Conservation (phyloP, 2,329 filamentous ascomycete genomes). For the Davidsoniella virescens region DNA sequence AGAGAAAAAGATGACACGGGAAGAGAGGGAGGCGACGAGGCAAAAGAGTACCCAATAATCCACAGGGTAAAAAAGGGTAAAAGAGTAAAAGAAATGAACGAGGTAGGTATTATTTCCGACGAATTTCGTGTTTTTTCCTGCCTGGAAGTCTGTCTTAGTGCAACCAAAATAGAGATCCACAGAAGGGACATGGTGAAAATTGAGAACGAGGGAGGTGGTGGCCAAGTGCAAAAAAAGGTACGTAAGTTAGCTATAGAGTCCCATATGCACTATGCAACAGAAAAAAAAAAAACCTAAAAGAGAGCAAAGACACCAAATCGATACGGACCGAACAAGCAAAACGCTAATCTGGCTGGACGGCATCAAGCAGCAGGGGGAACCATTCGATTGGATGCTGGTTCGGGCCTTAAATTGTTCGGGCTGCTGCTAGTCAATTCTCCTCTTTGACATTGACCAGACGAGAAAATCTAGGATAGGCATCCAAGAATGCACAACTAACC, state of each 20-base stretch:
- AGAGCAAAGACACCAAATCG: background rate
- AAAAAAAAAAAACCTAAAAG: background rate
- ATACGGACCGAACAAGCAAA: background rate
- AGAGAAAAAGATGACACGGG: no score
- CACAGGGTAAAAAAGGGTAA: no score
- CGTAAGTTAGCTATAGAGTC: no score
- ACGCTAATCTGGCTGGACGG: background rate
- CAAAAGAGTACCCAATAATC: no score
- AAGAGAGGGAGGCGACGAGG: no score
- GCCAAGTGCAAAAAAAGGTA: background rate
- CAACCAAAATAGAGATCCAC: background rate
- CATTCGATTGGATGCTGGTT: background rate
- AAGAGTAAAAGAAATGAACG: no score
- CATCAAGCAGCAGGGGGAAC: background rate
- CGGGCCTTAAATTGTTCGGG: no score
- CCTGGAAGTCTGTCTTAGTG: no score
- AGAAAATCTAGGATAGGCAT: constrained; percentile 37
- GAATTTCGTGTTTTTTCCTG: no score
- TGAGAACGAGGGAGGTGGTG: background rate
- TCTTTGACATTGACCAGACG: constrained; percentile 9
- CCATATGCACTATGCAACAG: background rate
- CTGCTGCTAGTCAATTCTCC: background rate
- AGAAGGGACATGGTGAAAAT: background rate
- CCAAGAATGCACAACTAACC: constrained; percentile 51
- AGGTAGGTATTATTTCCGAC: no score